Conservation (phyloP, 2,329 filamentous ascomycete genomes). For the Scedosporium boydii region DNA sequence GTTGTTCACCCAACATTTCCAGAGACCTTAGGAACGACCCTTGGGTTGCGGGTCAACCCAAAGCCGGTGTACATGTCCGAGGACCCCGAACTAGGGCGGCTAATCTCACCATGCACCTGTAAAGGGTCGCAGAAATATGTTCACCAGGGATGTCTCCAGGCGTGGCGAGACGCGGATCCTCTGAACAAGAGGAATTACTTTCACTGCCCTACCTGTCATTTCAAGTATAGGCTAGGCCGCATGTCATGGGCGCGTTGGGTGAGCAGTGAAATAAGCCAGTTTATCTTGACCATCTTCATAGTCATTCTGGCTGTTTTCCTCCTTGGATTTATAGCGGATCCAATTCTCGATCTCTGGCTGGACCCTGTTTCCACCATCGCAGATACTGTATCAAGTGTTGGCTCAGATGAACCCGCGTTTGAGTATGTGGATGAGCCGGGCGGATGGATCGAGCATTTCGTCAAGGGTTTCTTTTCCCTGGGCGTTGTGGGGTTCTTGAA, state of each 20-base stretch:
- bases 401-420: slow-evolving; percentile 28
- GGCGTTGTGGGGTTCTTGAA: slow-evolving; percentile 81
- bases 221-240: slow-evolving; percentile 69
- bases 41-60: slow-evolving; percentile 23
- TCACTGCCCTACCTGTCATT: slow-evolving; percentile 81
- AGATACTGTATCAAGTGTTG: slow-evolving; percentile 33
- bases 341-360: slow-evolving; percentile 79
- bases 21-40: slow-evolving; percentile 18
- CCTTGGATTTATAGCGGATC: slow-evolving; percentile 86
- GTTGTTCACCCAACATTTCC: slow-evolving; percentile 41
- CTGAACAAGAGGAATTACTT: slow-evolving; percentile 61
- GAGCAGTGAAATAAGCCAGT: slow-evolving; percentile 56
- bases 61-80: slow-evolving; percentile 58
- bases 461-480: slow-evolving; percentile 83
- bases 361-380: slow-evolving; percentile 61
- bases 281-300: slow-evolving; percentile 61
- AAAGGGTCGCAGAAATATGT: slow-evolving; percentile 90
- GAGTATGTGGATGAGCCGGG: slow-evolving; percentile 34
- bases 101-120: slow-evolving; percentile 87
- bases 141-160: slow-evolving; percentile 79
- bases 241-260: slow-evolving; percentile 66
- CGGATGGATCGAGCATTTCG: slow-evolving; percentile 73
- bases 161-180: slow-evolving; percentile 71
- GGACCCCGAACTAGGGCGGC: slow-evolving; percentile 61
- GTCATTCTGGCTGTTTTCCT: slow-evolving; percentile 66